Conservation (phyloP, 352 stramenopile species). For the Globisporangium okanoganense region DNA sequence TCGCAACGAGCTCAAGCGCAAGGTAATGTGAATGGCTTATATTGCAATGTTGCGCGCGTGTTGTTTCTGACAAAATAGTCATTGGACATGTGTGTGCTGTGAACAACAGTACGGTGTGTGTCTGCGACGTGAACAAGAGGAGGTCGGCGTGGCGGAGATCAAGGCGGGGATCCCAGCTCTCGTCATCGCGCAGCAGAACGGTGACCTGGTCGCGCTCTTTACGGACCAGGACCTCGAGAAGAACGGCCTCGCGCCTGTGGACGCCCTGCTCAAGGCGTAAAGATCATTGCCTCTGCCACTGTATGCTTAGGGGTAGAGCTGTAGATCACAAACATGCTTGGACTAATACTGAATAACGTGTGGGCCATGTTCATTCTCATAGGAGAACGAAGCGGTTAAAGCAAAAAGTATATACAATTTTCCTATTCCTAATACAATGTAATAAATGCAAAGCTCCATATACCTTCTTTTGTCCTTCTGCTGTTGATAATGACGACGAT, state of each 20-base stretch:
- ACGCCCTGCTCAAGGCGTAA: conserved; percentile 7
- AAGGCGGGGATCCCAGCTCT: conserved; percentile 23
- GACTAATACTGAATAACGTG: background rate
- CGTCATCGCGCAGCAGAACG: conserved; percentile 16
- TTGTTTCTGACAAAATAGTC: too few relatives aligned
- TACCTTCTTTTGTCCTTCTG: background rate
- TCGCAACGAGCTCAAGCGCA: conserved; percentile 69
- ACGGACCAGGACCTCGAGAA: conserved; percentile 14
- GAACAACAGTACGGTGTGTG: conserved; percentile 58
- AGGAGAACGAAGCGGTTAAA: background rate
- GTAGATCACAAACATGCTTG: background rate
- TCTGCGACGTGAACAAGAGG: conserved; percentile 53
- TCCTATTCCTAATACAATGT: background rate
- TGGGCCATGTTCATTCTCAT: background rate
- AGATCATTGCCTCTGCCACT: background rate
- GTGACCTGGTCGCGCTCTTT: conserved; percentile 16
- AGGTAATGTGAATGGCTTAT: conserved; percentile 29
- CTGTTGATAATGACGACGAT: background rate
- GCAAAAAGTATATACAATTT: background rate
- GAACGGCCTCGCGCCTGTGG: conserved; percentile 4
- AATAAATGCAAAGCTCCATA: conserved; percentile 1
- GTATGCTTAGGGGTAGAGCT: too few relatives aligned
- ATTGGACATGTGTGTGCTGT: background rate
- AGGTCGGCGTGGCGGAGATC: conserved; percentile 21
- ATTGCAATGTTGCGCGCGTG: too few relatives aligned